Conservation (phyloP, 768 basidiomycete genomes). For the Fomitopsis pulvina region DNA sequence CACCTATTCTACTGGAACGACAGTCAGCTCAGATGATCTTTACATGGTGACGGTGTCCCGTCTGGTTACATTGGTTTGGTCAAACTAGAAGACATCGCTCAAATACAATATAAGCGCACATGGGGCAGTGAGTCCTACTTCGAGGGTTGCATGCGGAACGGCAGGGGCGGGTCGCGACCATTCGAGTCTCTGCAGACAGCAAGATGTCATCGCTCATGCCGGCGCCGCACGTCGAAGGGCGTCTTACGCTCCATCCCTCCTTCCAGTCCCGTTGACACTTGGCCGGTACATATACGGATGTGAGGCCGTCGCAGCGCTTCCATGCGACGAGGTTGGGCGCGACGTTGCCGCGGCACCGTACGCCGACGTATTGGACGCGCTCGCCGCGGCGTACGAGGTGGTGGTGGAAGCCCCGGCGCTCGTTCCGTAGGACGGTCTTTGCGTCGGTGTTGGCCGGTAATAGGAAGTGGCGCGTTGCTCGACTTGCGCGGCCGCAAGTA, state of each 20-base stretch:
- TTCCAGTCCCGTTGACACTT: constrained; percentile 10
- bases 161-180: constrained; percentile 1
- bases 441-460: constrained; percentile 43
- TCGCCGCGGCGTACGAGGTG: constrained; percentile 19
- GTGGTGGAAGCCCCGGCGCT: constrained; percentile 9
- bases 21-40: not conserved
- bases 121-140: not conserved
- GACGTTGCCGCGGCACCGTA: constrained; percentile 2
- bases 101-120: not conserved
- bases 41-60: too few species aligned
- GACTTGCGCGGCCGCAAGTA: constrained; percentile 34
- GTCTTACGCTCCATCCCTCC: not conserved
- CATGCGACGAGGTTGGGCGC: constrained; percentile 14
- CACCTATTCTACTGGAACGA: not conserved
- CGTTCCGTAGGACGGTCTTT: constrained; percentile 13
- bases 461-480: constrained; percentile 40
- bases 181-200: not conserved
- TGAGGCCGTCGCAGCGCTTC: constrained; percentile 5
- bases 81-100: too few species aligned
- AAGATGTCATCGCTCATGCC: not conserved
- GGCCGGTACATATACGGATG: constrained; percentile 23
- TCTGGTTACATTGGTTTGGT: too few species aligned
- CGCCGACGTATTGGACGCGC: constrained; percentile 26
- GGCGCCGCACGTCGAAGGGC: not conserved
- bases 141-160: constrained; percentile 1